phyloP scores from a whole-genome alignment of 2,329 filamentous ascomycete genomes.

The Ascochyta clinopodiicola region DNA sequence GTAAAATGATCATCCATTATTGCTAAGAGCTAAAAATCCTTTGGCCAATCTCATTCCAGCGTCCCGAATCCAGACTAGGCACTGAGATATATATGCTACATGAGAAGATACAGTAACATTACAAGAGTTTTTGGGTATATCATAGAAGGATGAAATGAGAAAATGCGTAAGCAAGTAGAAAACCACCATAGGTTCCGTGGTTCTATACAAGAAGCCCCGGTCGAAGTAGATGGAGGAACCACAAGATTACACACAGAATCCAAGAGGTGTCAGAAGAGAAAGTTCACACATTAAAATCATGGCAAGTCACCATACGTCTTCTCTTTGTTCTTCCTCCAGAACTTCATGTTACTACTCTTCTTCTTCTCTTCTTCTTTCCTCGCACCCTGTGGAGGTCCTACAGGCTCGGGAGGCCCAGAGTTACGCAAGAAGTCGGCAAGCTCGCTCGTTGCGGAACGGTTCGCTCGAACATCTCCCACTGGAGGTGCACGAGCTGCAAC shows the following conservation, averaged over 20 bases:
- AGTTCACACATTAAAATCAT: conserved; percentile 3
- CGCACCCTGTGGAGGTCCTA: conserved; percentile 15
- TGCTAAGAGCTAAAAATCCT: not conserved
- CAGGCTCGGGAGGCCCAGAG: conserved; percentile 47
- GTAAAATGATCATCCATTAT: not conserved
- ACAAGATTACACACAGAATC: not conserved
- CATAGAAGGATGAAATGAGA: conserved; percentile 3
- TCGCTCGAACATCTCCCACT: conserved; percentile 23
- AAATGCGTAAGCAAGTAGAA: not conserved
- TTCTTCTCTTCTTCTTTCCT: conserved; percentile 44
- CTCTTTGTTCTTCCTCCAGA: conserved; percentile 42
- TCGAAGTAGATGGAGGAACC: not conserved
- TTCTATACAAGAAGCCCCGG: not conserved
- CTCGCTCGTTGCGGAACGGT: conserved; percentile 47
- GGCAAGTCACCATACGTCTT: conserved; percentile 34
- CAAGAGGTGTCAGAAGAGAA: not conserved
- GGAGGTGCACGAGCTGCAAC: conserved; percentile 38
- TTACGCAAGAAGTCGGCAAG: conserved; percentile 54
- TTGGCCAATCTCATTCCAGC: not conserved
- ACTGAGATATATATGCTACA: conserved; percentile 9
- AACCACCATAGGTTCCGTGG: not conserved
- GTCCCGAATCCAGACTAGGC: not conserved
- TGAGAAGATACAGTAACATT: conserved; percentile 8
- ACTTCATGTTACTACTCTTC: conserved; percentile 32
- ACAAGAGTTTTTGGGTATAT: conserved; percentile 14